Base-by-base conservation (phyloP, 345 rosid genomes). In the Tarenaya hassleriana region DNA sequence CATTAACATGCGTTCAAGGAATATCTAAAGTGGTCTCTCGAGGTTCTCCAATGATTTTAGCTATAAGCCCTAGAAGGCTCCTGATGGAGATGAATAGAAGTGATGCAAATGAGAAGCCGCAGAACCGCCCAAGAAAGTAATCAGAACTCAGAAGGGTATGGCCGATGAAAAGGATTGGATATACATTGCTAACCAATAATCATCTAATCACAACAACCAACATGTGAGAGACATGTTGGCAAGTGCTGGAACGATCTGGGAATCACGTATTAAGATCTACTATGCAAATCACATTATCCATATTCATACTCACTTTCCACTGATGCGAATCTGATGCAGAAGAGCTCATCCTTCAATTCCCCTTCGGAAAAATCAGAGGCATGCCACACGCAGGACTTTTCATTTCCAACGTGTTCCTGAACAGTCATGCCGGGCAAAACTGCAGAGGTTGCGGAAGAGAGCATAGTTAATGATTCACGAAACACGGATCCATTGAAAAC, bases 261-360 rank as follows among this genome's bases (percentile, higher is more conserved):
- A 55, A 33, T 32, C 41, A 44, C 10, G 10, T 8, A 16, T 11
- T 27, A 3, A 55, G 29, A 40, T 51, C 16, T 10, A 38, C 47
- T 2, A 44, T 5, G 24, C 15, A 11, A 10, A 24, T 7, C 16
- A 20, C 41, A 40, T 3, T 39, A 35, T 1, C 31, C 5, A 11
- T 34, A 52, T 8, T 5, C 21, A 50, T 6, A 75, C 88, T 72
- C 67, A 85, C 95, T 77, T 58, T 85, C 85, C 33, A 80, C 50
- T 0, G 87, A 80, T 3, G 73, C 75, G 60, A 88, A 88, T 10
- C 84, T 69, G 57, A 88, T 82, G 69, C 95, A 85, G 77, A 85
- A 80, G 29, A 77, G 75, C 69, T 82, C 92, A 41, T 85, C 75
- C 66, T 80, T 82, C 76, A 82, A 58, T 71, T 80, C 87, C 9